A percentile compares a stretch with the other conserved stretches of the same genome.
phyloP scores from a whole-genome alignment of 192 early-diverging fungal species.

The Coemansia sp. region DNA sequence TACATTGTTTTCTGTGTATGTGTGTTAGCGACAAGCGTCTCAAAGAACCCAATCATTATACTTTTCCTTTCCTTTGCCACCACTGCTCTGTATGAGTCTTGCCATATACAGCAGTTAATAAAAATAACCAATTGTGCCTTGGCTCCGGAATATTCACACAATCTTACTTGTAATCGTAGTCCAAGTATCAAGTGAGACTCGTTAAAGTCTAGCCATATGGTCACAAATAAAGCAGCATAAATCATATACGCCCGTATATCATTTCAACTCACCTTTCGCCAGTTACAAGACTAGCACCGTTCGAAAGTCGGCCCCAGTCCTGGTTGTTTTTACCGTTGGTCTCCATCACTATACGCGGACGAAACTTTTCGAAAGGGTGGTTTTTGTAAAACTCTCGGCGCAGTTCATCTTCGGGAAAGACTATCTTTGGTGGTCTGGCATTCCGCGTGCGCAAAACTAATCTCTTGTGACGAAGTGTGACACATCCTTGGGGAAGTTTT shows the following conservation, averaged over 20 bases:
- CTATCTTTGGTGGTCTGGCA: constrained; percentile 69
- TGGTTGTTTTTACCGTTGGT: constrained; percentile 50
- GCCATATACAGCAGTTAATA: too few species aligned
- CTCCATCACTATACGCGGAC: constrained; percentile 74
- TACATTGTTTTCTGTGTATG: not conserved
- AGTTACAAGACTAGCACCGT: constrained; percentile 58
- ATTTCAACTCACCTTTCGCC: constrained; percentile 78
- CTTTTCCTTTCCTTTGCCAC: not conserved
- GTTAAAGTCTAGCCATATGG: not conserved
- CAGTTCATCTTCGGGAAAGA: constrained; percentile 87
- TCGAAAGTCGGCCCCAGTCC: constrained; percentile 60
- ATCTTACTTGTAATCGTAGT: too few species aligned
- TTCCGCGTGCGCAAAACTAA: constrained; percentile 62
- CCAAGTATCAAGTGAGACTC: too few species aligned
- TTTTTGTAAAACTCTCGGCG: constrained; percentile 84
- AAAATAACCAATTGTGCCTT: too few species aligned
- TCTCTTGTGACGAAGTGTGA: constrained; percentile 50
- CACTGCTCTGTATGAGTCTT: not conserved
- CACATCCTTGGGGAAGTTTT: constrained; percentile 36
- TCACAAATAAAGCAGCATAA: not conserved
- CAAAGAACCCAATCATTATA: not conserved
- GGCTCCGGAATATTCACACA: too few species aligned
- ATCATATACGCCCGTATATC: not conserved
- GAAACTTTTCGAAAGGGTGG: constrained; percentile 87
- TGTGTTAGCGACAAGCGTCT: not conserved